These are phyloP conservation scores for Pleurotus giganteus DNA, from an alignment of 768 basidiomycete species.

Conservation along the genomic window DNA sequence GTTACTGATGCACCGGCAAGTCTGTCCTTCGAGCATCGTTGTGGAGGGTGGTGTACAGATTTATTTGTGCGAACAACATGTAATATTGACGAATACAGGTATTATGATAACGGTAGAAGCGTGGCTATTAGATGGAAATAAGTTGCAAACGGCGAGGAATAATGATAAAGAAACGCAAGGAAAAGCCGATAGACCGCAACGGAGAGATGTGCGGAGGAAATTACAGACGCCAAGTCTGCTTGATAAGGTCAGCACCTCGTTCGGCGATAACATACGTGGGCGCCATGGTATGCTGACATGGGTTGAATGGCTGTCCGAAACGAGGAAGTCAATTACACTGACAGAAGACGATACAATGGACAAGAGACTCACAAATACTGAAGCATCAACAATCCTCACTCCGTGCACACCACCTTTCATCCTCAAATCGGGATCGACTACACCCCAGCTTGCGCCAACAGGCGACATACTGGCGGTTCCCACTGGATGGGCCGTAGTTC, in stretches of 20 bases:
- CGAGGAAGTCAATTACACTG: too few species aligned
- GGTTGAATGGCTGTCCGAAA: slow-evolving; percentile 22
- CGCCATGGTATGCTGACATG: slow-evolving; percentile 24
- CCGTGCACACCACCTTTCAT: slow-evolving; percentile 30
- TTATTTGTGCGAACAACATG: too few species aligned
- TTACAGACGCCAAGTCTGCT: background rate
- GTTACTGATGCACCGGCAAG: too few species aligned
- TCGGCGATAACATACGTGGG: slow-evolving; percentile 27
- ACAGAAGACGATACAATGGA: too few species aligned
- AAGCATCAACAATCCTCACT: slow-evolving; percentile 33
- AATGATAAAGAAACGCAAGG: too few species aligned
- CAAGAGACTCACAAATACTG: slow-evolving; percentile 17
- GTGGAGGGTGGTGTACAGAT: too few species aligned
- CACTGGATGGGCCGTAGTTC: slow-evolving; percentile 21
- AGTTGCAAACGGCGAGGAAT: too few species aligned
- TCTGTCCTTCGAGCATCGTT: too few species aligned
- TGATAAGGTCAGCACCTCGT: slow-evolving; percentile 27
- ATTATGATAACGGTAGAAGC: too few species aligned
- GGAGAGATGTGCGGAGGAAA: background rate
- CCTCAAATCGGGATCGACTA: slow-evolving; percentile 28
- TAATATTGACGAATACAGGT: too few species aligned
- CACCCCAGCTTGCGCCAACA: slow-evolving; percentile 21
- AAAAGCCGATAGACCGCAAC: too few species aligned
- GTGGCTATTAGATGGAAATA: too few species aligned
- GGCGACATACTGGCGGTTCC: slow-evolving; percentile 29